These are phyloP conservation scores for Agaricus bisporus DNA, from an alignment of 768 basidiomycete genomes.

Conservation along the genomic window DNA sequence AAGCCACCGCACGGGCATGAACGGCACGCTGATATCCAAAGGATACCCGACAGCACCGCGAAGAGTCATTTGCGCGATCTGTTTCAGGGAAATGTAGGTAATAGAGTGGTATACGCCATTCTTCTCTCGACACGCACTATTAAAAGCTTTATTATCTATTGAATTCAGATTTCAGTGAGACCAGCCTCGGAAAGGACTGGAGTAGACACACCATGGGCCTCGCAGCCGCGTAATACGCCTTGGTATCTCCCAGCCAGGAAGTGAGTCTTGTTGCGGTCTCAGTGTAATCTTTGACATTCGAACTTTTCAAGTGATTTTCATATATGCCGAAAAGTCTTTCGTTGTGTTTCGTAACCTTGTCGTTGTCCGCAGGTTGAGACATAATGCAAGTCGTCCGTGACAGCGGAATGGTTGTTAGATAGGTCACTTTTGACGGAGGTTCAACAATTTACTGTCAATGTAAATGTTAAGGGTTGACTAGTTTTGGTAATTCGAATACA, in stretches of 20 bases:
- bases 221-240: constrained; percentile 47
- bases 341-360: constrained; percentile 22
- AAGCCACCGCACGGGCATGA: constrained; percentile 22
- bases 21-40: constrained; percentile 17
- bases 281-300: constrained; percentile 19
- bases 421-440: too few relatives aligned
- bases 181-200: background rate
- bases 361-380: constrained; percentile 1
- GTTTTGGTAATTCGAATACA: too few relatives aligned
- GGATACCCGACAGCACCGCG: constrained; percentile 20
- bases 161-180: constrained; percentile 4
- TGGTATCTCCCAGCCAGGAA: constrained; percentile 38
- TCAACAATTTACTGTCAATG: too few relatives aligned
- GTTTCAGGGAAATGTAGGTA: background rate
- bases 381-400: background rate
- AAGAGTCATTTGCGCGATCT: constrained; percentile 35
- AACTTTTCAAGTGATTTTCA: constrained; percentile 26
- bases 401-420: too few relatives aligned
- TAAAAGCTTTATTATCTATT: constrained; percentile 45
- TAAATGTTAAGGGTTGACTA: too few relatives aligned
- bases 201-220: constrained; percentile 38
- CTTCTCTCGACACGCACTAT: constrained; percentile 25
- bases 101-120: background rate
- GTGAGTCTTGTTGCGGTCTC: constrained; percentile 30
- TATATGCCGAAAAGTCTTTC: constrained; percentile 33